Conservation (phyloP, 805 yeast genomes). For the Aciculoconidium aculeatum region DNA sequence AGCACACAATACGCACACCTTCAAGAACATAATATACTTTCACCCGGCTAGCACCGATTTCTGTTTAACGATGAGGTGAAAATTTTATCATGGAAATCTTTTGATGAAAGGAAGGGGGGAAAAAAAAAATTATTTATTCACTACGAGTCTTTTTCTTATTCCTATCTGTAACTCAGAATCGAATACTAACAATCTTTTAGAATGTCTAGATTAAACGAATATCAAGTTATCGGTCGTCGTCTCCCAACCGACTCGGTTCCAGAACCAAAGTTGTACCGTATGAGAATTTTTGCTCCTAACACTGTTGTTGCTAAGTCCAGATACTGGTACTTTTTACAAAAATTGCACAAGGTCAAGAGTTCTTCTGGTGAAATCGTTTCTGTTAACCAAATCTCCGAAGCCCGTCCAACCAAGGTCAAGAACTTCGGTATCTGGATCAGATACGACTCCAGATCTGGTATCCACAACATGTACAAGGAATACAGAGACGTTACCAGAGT, state of each 20-base stretch:
- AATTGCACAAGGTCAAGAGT: conserved; percentile 98
- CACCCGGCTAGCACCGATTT: too few relatives aligned
- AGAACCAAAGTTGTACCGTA: conserved; percentile 99
- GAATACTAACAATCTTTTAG: conserved; percentile 8
- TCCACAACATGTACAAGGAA: conserved; percentile 99
- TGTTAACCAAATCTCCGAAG: conserved; percentile 84
- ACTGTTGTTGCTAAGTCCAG: conserved; percentile 99
- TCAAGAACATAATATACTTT: too few relatives aligned
- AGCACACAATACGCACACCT: too few relatives aligned
- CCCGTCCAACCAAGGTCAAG: conserved; percentile 98
- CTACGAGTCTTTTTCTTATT: too few relatives aligned
- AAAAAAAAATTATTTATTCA: too few relatives aligned
- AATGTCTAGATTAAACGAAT: conserved; percentile 96
- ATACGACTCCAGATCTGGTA: conserved; percentile 99
- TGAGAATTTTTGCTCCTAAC: conserved; percentile 99
- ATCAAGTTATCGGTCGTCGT: conserved; percentile 99
- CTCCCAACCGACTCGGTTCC: conserved; percentile 98
- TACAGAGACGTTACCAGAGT: conserved; percentile 99
- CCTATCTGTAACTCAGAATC: too few relatives aligned
- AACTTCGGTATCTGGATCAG: conserved; percentile 99
- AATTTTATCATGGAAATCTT: too few relatives aligned
- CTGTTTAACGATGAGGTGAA: too few relatives aligned
- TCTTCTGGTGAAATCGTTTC: conserved; percentile 99
- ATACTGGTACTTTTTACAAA: conserved; percentile 99
- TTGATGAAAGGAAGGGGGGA: too few relatives aligned